phyloP scores from a whole-genome alignment of 331 rosid species.

The Quercus tomentella region DNA sequence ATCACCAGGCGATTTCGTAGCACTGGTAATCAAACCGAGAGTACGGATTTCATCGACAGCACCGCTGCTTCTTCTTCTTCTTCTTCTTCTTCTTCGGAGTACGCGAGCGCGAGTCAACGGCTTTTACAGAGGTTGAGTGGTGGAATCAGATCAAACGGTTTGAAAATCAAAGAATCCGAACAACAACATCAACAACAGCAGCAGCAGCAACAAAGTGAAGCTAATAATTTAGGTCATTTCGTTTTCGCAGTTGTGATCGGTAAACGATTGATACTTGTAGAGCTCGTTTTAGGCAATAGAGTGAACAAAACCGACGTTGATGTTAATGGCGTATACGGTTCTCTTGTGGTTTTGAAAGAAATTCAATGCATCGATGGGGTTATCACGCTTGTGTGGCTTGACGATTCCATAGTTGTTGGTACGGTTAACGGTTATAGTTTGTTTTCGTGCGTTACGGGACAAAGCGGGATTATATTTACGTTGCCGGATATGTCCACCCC shows the following conservation, averaged over 20 bases:
- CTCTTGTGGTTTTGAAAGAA: slow-evolving; percentile 67
- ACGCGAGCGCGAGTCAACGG: slow-evolving; percentile 47
- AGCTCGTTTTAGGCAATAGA: slow-evolving; percentile 54
- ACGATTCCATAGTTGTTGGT: slow-evolving; percentile 74
- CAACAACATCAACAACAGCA: slow-evolving; percentile 9
- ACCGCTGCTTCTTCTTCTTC: slow-evolving; percentile 8
- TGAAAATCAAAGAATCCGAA: slow-evolving; percentile 55
- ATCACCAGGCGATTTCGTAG: slow-evolving; percentile 52
- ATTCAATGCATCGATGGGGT: slow-evolving; percentile 78
- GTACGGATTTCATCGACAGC: slow-evolving; percentile 41
- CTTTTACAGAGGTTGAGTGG: slow-evolving; percentile 67
- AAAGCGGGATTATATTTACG: slow-evolving; percentile 67
- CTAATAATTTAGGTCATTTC: slow-evolving; percentile 19
- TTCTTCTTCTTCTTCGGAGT: slow-evolving; percentile 16
- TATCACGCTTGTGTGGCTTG: slow-evolving; percentile 76
- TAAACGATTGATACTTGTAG: slow-evolving; percentile 61
- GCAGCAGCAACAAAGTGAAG: slow-evolving; percentile 23
- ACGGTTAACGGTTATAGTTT: slow-evolving; percentile 66
- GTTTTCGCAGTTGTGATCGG: slow-evolving; percentile 62
- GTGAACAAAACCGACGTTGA: slow-evolving; percentile 49
- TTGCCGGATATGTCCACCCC: slow-evolving; percentile 72
- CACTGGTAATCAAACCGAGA: slow-evolving; percentile 36
- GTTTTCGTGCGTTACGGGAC: slow-evolving; percentile 75
- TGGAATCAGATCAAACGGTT: slow-evolving; percentile 63
- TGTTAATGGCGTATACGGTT: slow-evolving; percentile 30